These are phyloP conservation scores for Stagonosporopsis cucurbitacearum DNA, from an alignment of 2,329 filamentous ascomycete species.

Conservation along the genomic window DNA sequence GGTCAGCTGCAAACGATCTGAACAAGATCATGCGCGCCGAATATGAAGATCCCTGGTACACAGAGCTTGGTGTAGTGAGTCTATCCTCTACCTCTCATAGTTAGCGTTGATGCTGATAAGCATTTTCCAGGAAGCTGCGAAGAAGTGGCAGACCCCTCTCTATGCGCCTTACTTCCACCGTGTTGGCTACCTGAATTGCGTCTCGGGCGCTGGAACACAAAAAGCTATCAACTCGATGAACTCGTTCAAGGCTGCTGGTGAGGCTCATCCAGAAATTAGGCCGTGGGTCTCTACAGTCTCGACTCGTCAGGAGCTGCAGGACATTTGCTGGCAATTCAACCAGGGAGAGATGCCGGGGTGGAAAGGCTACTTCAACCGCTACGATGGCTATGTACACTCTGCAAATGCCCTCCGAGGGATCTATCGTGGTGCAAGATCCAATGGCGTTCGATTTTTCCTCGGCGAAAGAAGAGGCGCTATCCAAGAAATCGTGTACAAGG, in stretches of 20 bases:
- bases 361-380: slow-evolving; percentile 65
- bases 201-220: slow-evolving; percentile 56
- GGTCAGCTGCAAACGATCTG: slow-evolving; percentile 64
- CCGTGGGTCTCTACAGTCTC: slow-evolving; percentile 51
- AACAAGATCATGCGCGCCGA: slow-evolving; percentile 68
- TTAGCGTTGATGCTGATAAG: neutral
- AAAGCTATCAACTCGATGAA: slow-evolving; percentile 58
- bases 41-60: slow-evolving; percentile 65
- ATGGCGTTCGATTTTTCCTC: slow-evolving; percentile 54
- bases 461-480: slow-evolving; percentile 51
- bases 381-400: slow-evolving; percentile 65
- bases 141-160: slow-evolving; percentile 60
- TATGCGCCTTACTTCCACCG: slow-evolving; percentile 62
- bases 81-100: neutral
- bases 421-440: slow-evolving; percentile 51
- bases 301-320: slow-evolving; percentile 27
- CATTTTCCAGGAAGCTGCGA: slow-evolving; percentile 56
- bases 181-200: slow-evolving; percentile 60
- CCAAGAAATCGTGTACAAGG: slow-evolving; percentile 51
- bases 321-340: slow-evolving; percentile 58
- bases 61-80: slow-evolving; percentile 59
- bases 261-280: slow-evolving; percentile 50
- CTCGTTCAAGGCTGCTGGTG: slow-evolving; percentile 52
- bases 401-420: slow-evolving; percentile 59
- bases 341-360: slow-evolving; percentile 58